Base-by-base conservation (phyloP, 805 yeast species). In the Candida coquimbonensis region DNA sequence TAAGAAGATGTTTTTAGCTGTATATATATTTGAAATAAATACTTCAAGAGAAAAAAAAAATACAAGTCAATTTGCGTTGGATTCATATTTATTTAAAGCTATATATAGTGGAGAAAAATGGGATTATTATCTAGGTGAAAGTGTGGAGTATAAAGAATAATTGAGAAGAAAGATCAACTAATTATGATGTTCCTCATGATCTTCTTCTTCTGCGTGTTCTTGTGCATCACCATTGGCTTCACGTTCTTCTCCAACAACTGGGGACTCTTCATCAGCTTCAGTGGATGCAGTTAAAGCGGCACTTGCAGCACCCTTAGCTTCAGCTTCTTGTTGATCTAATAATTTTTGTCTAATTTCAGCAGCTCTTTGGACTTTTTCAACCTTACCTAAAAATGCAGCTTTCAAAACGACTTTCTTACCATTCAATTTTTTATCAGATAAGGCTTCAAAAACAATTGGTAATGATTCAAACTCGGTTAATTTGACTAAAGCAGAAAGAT, bases 401-500 rank as follows among this genome's bases (percentile, higher is more conserved):
- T 53, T 64, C 38, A 74, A 57, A 9, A 42, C 38, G 17, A 73
- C 60, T 44, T 48, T 56, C 49, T 64, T 67, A 35, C 72, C 70
- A 36, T 64, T 53, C 39, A 74, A 54, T 46, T 66, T 69, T 48
- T 63, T 62, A 31, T 60, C 64, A 36, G 66, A 53, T 48, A 75
- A 61, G 17, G 60, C 58, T 17, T 57, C 65, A 39, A 75, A 62
- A 3, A 82, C 77, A n/a, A 62, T 63, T 4, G 63, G 62, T 34
- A 76, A 55, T 2, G 72, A 71, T 17, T 60, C 67, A 2, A 63
- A 70, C n/a, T 68, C 66, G 16, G 69, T 66, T 47, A 75, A 63
- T 40, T 70, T 75, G 42, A 70, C 74, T 64, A 73, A 72, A 43
- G 86, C 87, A 43, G 75, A 72, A 13, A 72, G 70, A 43, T 62